phyloP scores from a whole-genome alignment of 176 grass and related monocot genomes.

The Triticum turgidum region DNA sequence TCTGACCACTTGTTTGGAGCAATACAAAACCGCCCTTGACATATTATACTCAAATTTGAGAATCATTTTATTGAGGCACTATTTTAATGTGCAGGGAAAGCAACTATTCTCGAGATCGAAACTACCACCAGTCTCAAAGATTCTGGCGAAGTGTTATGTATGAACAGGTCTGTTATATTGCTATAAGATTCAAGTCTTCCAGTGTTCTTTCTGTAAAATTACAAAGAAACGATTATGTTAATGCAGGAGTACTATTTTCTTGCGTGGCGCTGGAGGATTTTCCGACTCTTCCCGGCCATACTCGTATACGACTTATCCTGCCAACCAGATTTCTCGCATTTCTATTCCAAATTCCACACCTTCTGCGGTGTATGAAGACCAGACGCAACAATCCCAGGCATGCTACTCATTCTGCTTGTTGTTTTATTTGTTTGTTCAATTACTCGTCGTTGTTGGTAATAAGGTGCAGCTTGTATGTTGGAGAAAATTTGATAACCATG shows the following conservation, averaged over 20 bases:
- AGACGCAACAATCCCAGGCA: conserved; percentile 77
- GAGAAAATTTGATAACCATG: neutral
- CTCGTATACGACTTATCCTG: conserved; percentile 66
- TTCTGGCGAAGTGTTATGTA: conserved; percentile 82
- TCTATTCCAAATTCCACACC: conserved; percentile 70
- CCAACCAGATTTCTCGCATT: conserved; percentile 67
- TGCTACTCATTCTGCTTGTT: conserved; percentile 3
- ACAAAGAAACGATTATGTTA: neutral
- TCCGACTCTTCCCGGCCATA: conserved; percentile 67
- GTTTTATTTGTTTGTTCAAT: conserved; percentile 10
- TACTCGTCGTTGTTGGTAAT: neutral
- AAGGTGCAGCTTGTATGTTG: neutral
- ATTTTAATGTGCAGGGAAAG: conserved; percentile 71
- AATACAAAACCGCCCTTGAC: neutral
- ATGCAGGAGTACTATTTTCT: conserved; percentile 77
- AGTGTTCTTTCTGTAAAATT: neutral
- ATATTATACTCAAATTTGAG: neutral
- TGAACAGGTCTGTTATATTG: conserved; percentile 67
- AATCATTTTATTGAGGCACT: neutral
- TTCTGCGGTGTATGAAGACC: conserved; percentile 62
- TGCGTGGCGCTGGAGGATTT: conserved; percentile 93
- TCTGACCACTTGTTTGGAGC: conserved; percentile 4
- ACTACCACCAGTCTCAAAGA: conserved; percentile 67
- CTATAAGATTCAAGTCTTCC: neutral
- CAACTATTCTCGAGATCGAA: conserved; percentile 75